These are phyloP conservation scores for Selaginella tamariscina DNA, from an alignment of 75 land plant species.

Conservation along the genomic window DNA sequence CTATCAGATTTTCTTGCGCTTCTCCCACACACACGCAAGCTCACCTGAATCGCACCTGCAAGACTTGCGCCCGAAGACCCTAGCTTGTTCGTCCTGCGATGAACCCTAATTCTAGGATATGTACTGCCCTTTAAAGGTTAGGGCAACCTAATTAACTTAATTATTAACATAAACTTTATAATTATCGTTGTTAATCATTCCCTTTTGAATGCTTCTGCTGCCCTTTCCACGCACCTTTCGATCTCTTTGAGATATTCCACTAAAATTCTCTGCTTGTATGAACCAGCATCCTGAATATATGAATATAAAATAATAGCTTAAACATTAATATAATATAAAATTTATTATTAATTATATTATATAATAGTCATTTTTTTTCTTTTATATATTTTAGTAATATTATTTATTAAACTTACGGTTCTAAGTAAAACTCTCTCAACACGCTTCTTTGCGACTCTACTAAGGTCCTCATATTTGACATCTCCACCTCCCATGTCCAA, in stretches of 20 bases:
- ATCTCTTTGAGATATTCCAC: background rate
- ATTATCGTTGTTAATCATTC: background rate
- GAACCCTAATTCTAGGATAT: background rate
- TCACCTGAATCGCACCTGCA: background rate
- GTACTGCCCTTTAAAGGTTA: background rate
- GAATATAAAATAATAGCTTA: background rate
- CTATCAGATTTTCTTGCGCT: background rate
- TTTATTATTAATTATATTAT: background rate
- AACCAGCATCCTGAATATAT: background rate
- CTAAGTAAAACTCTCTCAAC: slow-evolving; percentile 63
- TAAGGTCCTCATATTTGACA: slow-evolving; percentile 41
- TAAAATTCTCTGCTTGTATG: background rate
- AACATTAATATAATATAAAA: background rate
- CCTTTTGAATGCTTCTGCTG: background rate
- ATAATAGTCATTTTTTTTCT: background rate
- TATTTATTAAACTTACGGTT: slow-evolving; percentile 37
- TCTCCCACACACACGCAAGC: background rate
- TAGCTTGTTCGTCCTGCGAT: no score
- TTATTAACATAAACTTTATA: background rate
- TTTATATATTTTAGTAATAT: background rate
- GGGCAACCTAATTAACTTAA: background rate
- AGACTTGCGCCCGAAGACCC: no score
- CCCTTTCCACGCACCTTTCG: background rate
- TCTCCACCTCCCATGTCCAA: slow-evolving; percentile 48
- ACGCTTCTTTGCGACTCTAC: slow-evolving; percentile 51